A percentile compares a stretch with the other conserved stretches of the same genome.
Evolutionary conservation across 768 basidiomycete genomes (phyloP).

Genomic region (Russula brevipes): DNA sequence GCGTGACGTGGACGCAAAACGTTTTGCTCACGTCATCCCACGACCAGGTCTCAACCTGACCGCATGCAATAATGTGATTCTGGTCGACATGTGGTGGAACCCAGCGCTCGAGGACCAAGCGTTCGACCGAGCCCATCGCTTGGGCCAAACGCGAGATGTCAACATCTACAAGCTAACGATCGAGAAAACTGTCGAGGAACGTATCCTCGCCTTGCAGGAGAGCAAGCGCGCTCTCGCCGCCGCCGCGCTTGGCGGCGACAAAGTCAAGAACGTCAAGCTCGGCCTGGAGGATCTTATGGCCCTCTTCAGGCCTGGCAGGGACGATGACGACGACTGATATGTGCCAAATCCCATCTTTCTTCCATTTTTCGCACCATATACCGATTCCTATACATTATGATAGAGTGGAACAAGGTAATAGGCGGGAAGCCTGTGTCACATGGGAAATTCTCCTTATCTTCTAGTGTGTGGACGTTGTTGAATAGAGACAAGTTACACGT

Average conservation of each 20-base stretch:
- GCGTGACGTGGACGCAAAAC: neutral
- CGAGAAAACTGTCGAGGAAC: slow-evolving; percentile 79
- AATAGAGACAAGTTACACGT: neutral
- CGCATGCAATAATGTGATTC: slow-evolving; percentile 89
- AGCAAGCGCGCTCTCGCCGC: slow-evolving; percentile 79
- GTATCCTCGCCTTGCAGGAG: slow-evolving; percentile 89
- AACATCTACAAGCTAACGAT: slow-evolving; percentile 89
- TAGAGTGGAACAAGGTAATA: no score
- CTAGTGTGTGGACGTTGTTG: no score
- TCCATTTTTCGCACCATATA: no score
- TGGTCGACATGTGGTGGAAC: slow-evolving; percentile 95
- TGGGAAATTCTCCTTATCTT: no score
- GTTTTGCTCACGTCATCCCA: neutral
- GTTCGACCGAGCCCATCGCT: slow-evolving; percentile 85
- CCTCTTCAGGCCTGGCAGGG: slow-evolving; percentile 58
- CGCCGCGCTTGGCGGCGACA: slow-evolving; percentile 85
- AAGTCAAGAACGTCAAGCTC: slow-evolving; percentile 77
- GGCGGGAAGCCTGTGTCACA: no score
- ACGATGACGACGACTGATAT: slow-evolving; percentile 37
- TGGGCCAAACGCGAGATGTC: slow-evolving; percentile 83
- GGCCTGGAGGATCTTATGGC: slow-evolving; percentile 82
- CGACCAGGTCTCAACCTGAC: slow-evolving; percentile 78
- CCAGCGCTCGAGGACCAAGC: slow-evolving; percentile 91
- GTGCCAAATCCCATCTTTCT: no score
- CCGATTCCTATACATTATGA: no score